Evolutionary conservation across 2,329 filamentous ascomycete genomes (phyloP), one percentile per base, ranked within the genome.

Genomic region (Ascochyta pisi): DNA sequence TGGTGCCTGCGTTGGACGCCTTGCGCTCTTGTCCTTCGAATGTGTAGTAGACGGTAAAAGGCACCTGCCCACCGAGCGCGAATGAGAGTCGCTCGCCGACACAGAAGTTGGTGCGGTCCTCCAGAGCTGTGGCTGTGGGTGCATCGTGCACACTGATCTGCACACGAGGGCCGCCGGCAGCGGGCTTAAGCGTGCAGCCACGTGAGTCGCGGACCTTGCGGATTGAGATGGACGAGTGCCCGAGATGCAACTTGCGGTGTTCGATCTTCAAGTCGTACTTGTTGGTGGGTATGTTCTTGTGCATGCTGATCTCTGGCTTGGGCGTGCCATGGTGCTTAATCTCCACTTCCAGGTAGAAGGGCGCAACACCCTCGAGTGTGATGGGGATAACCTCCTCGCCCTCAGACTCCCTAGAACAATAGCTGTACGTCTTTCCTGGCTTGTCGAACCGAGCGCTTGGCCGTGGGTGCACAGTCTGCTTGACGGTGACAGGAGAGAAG

Each of bases 31-130:
- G 84, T 51, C 88, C 89, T 65, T 93, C 88, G 77, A 99, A 99
- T 10, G 86, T 90, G 79, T 99, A 99, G 75, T 89, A 89, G 40
- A 99, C 89, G 40, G 94, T 91, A 75, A 99, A 99, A 0, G 96
- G 96, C 16, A 92, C 88, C 50, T 91, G 90, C 40, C 95, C 96
- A 1, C 92, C 91, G 6, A 99, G 86, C 0, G 91, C 92, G 78
- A 96, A 99, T 3, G 91, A 90, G 62, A 99, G 89, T 50, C 93
- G 89, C 75, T 99, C 95, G 62, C 96, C 95, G 10, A 99, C 93
- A 76, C 95, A 99, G 78, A 94, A 97, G 78, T 99, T 91, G 15
- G 83, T 83, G 58, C 90, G 88, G 23, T 90, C 87, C 70, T 98
- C 93, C 33, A 96, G 83, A 3, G 94, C 87, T 55, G 93, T 91